phyloP scores from a whole-genome alignment of 202 grass and related monocot genomes.

The Setaria viridis region DNA sequence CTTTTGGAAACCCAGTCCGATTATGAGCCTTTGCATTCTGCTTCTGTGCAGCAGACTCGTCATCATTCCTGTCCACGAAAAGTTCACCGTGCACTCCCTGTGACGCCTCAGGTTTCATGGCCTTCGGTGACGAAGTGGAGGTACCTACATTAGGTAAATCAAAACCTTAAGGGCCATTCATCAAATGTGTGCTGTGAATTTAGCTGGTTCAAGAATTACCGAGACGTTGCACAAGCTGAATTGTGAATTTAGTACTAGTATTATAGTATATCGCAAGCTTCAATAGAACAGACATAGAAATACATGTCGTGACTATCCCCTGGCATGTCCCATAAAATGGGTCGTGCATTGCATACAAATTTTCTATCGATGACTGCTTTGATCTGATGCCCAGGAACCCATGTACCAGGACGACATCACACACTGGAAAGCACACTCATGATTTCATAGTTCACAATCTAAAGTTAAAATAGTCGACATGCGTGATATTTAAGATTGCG shows the following conservation, averaged over 20 bases:
- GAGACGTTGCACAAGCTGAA: not conserved
- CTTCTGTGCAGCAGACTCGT: conserved; percentile 25
- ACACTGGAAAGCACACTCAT: not conserved
- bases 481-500: not conserved
- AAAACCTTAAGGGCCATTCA: conserved; percentile 4
- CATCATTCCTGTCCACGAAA: not conserved
- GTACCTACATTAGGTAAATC: conserved; percentile 42
- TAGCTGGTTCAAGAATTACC: not conserved
- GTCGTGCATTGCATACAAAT: not conserved
- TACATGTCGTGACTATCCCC: not conserved
- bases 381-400: not conserved
- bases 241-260: not conserved
- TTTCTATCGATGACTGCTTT: not conserved
- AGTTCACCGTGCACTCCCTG: not conserved
- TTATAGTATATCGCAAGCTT: not conserved
- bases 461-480: not conserved
- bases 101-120: conserved; percentile 32
- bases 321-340: not conserved
- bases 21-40: conserved; percentile 40
- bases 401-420: not conserved
- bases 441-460: not conserved
- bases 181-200: not conserved
- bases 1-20: conserved; percentile 62
- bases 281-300: conserved; percentile 9
- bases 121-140: conserved; percentile 10